Percentiles rank a stretch among this genome's conserved stretches.
These are phyloP conservation scores for Trichophyton benhamiae DNA, from an alignment of 2,329 filamentous ascomycete species.

Conservation along the genomic window DNA sequence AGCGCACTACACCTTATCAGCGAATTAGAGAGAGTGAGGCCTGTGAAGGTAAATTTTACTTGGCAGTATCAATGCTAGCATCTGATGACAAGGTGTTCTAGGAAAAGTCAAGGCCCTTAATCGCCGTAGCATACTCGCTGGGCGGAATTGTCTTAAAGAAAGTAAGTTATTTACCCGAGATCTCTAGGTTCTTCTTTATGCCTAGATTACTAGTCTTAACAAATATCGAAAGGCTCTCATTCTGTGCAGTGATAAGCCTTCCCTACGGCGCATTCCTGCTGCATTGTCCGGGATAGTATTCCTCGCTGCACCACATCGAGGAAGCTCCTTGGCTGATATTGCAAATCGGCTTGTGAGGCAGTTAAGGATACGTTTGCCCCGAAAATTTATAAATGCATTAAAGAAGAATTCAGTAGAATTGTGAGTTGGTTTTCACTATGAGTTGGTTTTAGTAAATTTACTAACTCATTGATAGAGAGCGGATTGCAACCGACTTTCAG, in stretches of 20 bases:
- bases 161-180: neutral
- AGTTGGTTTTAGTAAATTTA: neutral
- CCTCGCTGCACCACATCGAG: slow-evolving; percentile 4
- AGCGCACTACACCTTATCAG: neutral
- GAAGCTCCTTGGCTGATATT: neutral
- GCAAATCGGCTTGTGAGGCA: neutral
- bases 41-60: neutral
- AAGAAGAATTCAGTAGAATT: neutral
- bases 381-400: neutral
- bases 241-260: neutral
- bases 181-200: neutral
- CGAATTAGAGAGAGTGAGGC: neutral
- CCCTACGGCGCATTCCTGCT: neutral
- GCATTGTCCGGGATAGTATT: slow-evolving; percentile 3
- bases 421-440: neutral
- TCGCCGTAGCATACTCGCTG: slow-evolving; percentile 2
- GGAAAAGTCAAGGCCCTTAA: slow-evolving; percentile 2
- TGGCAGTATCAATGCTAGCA: neutral
- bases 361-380: neutral
- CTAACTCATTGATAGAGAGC: neutral
- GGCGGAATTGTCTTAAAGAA: slow-evolving; percentile 5
- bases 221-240: neutral
- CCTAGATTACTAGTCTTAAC: neutral
- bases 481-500: neutral
- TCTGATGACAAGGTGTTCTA: neutral